Conservation (phyloP, 2,329 filamentous ascomycete genomes). For the Fusarium vanettenii region DNA sequence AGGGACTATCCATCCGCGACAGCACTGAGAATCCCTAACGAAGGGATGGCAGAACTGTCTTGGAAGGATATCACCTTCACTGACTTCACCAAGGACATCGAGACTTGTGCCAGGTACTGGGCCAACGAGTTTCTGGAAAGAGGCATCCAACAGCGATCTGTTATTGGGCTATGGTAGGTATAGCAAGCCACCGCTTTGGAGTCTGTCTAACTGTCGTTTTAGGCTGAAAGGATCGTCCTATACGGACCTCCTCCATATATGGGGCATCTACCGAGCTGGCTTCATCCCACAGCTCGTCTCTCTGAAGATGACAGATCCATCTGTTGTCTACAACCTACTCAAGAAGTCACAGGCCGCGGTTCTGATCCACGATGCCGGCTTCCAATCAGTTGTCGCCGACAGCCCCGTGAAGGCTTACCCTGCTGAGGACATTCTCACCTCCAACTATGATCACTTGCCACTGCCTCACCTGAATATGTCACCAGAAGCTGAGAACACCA, state of each 20-base stretch:
- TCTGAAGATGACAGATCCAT: conserved; percentile 25
- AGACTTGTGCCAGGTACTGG: conserved; percentile 26
- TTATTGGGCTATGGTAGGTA: conserved; percentile 35
- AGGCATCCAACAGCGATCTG: neutral
- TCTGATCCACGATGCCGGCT: conserved; percentile 20
- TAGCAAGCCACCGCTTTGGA: fast-evolving
- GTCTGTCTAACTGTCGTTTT: neutral
- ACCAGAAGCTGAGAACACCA: neutral
- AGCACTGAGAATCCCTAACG: conserved; percentile 21
- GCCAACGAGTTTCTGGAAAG: neutral
- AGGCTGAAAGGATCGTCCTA: conserved; percentile 34
- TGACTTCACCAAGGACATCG: conserved; percentile 18
- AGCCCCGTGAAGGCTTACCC: conserved; percentile 9
- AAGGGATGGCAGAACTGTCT: neutral
- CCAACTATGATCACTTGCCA: neutral
- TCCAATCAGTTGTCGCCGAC: neutral
- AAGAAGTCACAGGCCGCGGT: conserved; percentile 13
- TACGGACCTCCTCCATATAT: conserved; percentile 28
- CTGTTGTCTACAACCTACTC: conserved; percentile 30
- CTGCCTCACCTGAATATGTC: neutral
- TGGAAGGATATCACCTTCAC: conserved; percentile 26
- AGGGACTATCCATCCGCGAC: conserved; percentile 4
- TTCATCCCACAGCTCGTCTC: conserved; percentile 36
- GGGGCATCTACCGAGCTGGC: conserved; percentile 31
- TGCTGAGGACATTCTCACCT: neutral